A percentile compares a stretch with the other conserved stretches of the same genome.
Evolutionary conservation across 140 eudicot genomes (phyloP).

Genomic region (Ambrosia hybrid): DNA sequence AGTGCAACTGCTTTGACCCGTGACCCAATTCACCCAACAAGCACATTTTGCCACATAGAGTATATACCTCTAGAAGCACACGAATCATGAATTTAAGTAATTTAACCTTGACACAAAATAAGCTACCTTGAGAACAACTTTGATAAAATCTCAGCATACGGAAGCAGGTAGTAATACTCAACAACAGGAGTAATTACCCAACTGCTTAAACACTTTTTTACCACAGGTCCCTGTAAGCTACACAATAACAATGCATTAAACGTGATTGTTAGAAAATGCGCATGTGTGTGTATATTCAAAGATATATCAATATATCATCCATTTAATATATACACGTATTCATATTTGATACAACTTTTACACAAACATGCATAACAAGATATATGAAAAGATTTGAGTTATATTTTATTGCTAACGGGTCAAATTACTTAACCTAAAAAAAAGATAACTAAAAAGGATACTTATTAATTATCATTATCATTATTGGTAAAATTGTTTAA

Average conservation of each 20-base stretch:
- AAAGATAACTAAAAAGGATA: too few species aligned
- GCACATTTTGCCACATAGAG: too few species aligned
- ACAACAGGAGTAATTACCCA: conserved; percentile 59
- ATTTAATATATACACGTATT: neutral
- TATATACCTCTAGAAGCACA: too few species aligned
- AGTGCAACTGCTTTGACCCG: too few species aligned
- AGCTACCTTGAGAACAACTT: conserved; percentile 52
- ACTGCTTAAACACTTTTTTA: conserved; percentile 37
- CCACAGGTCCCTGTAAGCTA: conserved; percentile 74
- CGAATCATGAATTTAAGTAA: too few species aligned
- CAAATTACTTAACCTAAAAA: neutral
- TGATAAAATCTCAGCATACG: conserved; percentile 53
- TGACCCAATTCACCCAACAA: too few species aligned
- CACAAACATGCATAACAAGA: too few species aligned
- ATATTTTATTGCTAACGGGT: neutral
- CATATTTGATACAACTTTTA: too few species aligned
- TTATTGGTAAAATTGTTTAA: too few species aligned
- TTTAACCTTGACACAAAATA: neutral
- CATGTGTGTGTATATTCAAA: neutral
- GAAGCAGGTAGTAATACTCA: conserved; percentile 66
- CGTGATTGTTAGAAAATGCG: neutral
- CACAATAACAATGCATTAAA: conserved; percentile 1
- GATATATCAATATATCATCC: neutral
- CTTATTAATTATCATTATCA: too few species aligned
- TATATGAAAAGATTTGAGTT: neutral